Evolutionary conservation across 257 asterid species (phyloP).

Genomic region (Plantago major): DNA sequence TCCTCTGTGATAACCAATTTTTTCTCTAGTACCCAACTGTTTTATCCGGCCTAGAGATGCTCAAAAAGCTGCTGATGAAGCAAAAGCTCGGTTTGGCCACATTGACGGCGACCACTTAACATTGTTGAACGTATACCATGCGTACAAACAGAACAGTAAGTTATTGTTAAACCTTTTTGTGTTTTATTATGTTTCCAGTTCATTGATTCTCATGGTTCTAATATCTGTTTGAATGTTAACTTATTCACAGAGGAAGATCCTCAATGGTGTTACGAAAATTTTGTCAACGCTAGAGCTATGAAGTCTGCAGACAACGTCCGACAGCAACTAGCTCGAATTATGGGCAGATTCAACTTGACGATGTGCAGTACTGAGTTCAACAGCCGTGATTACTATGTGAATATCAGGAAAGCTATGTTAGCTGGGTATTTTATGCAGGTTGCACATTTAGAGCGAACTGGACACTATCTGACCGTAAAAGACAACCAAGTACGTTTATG

Average conservation of each 20-base stretch:
- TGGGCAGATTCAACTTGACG: conserved; percentile 87
- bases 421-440: conserved; percentile 99
- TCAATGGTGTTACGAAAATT: conserved; percentile 92
- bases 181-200: neutral
- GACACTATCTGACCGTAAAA: conserved; percentile 89
- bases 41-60: conserved; percentile 99
- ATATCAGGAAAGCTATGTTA: conserved; percentile 96
- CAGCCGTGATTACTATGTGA: conserved; percentile 91
- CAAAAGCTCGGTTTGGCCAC: conserved; percentile 97
- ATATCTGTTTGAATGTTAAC: conserved; percentile 15
- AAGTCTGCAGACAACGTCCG: conserved; percentile 95
- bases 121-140: conserved; percentile 86
- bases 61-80: conserved; percentile 99
- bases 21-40: conserved; percentile 99
- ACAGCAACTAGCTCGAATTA: conserved; percentile 88
- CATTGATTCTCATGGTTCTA: neutral
- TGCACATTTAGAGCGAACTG: conserved; percentile 89
- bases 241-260: conserved; percentile 73
- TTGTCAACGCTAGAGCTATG: conserved; percentile 70
- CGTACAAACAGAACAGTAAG: conserved; percentile 93
- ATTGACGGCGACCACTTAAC: conserved; percentile 95
- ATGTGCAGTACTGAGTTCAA: conserved; percentile 96
- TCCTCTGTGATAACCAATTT: conserved; percentile 98
- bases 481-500: conserved; percentile 71
- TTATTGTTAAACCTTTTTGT: neutral